These are phyloP conservation scores for Eutreptiella sp. DNA, from an alignment of 208 protist genomes.

Conservation along the genomic window DNA sequence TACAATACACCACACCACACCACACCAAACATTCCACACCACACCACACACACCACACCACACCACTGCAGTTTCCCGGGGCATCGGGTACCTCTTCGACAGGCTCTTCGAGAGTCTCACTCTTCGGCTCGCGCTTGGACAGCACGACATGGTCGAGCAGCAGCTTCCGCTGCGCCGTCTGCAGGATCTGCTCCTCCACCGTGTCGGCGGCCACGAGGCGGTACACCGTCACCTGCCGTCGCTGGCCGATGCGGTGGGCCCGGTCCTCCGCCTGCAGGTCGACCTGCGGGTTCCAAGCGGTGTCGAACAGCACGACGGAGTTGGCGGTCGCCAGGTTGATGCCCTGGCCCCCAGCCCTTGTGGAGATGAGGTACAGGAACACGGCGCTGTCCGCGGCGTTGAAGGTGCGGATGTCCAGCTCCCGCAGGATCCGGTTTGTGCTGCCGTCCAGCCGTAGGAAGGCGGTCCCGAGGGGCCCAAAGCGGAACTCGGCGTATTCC, in stretches of 20 bases:
- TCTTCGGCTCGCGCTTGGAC: too few relatives aligned
- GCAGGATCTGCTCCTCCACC: constrained; percentile 84
- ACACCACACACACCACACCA: too few relatives aligned
- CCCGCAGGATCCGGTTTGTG: constrained; percentile 44
- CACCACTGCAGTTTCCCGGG: too few relatives aligned
- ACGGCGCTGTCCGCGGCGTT: constrained; percentile 45
- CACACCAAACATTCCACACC: too few relatives aligned
- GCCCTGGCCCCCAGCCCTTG: constrained; percentile 51
- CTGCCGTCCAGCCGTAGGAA: constrained; percentile 84
- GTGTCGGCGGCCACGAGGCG: constrained; percentile 72
- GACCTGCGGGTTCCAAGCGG: constrained; percentile 37
- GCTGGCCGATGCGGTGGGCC: constrained; percentile 64
- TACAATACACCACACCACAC: too few relatives aligned
- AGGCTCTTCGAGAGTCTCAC: too few relatives aligned
- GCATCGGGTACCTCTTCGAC: too few relatives aligned
- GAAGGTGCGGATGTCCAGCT: constrained; percentile 58
- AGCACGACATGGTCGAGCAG: too few relatives aligned
- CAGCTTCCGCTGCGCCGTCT: constrained; percentile 30
- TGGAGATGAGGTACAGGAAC: constrained; percentile 80
- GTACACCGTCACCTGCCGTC: constrained; percentile 81
- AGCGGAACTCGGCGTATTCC: too few relatives aligned
- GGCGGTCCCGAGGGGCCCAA: too few relatives aligned
- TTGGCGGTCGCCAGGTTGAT: constrained; percentile 33
- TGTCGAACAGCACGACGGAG: constrained; percentile 33
- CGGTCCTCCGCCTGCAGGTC: constrained; percentile 69